These are phyloP conservation scores for Termitomyces sp. DNA, from an alignment of 768 basidiomycete genomes.

Conservation along the genomic window DNA sequence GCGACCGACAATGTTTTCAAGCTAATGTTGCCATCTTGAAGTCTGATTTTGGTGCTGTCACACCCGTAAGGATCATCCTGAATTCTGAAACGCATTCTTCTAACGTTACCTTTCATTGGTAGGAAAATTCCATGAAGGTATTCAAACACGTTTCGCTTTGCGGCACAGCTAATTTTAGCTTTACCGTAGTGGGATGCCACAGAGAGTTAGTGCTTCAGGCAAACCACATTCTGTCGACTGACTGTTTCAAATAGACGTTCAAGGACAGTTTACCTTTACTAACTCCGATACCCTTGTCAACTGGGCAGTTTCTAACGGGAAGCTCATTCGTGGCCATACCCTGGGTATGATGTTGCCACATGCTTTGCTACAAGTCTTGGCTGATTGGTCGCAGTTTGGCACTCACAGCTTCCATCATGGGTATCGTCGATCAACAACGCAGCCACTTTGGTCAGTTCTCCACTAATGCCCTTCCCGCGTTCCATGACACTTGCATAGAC, in stretches of 20 bases:
- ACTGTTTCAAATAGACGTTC: conserved; percentile 13
- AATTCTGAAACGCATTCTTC: not conserved
- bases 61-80: conserved; percentile 20
- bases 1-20: conserved; percentile 3
- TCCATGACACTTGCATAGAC: conserved; percentile 19
- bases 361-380: not conserved
- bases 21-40: conserved; percentile 27
- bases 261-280: conserved; percentile 25
- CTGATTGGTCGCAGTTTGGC: conserved; percentile 19
- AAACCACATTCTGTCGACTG: not conserved
- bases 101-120: not conserved
- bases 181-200: conserved; percentile 31
- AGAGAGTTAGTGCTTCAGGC: conserved; percentile 18
- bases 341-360: conserved; percentile 19
- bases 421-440: conserved; percentile 32
- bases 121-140: conserved; percentile 37
- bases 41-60: conserved; percentile 33
- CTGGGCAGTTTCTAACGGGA: conserved; percentile 34
- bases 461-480: not conserved
- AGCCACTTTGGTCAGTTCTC: conserved; percentile 26
- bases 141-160: not conserved
- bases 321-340: conserved; percentile 37
- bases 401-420: conserved; percentile 38
- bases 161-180: not conserved
- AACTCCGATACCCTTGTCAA: conserved; percentile 34